Conservation (phyloP, 2,329 filamentous ascomycete genomes). For the Aureobasidium sp. region DNA sequence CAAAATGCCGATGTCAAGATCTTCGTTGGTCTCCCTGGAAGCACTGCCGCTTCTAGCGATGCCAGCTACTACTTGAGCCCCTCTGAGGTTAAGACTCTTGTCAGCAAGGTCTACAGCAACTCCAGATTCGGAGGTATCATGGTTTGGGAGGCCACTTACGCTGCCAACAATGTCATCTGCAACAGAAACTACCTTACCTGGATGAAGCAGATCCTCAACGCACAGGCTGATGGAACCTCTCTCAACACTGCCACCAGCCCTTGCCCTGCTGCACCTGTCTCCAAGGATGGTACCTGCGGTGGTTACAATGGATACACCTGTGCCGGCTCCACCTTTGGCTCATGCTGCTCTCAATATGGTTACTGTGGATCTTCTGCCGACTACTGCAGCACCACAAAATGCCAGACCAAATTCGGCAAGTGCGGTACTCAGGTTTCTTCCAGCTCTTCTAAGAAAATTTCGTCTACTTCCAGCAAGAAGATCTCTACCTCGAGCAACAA, state of each 20-base stretch:
- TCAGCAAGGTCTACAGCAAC: slow-evolving; percentile 37
- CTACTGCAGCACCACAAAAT: slow-evolving; percentile 15
- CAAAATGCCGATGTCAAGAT: slow-evolving; percentile 43
- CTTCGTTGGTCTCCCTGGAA: slow-evolving; percentile 44
- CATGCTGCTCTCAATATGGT: slow-evolving; percentile 18
- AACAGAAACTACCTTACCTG: slow-evolving; percentile 40
- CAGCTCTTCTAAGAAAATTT: slow-evolving; percentile 3
- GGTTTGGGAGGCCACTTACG: slow-evolving; percentile 51
- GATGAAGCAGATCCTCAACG: slow-evolving; percentile 41
- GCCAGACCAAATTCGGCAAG: slow-evolving; percentile 1
- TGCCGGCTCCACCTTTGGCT: slow-evolving; percentile 18
- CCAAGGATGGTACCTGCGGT: slow-evolving; percentile 19
- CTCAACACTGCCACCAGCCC: slow-evolving; percentile 18
- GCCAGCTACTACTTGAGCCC: slow-evolving; percentile 42
- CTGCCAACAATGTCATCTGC: slow-evolving; percentile 40
- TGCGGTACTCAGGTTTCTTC: slow-evolving; percentile 1
- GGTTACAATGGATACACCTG: slow-evolving; percentile 19
- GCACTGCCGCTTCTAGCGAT: slow-evolving; percentile 24
- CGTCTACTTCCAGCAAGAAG: neutral
- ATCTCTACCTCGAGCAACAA: neutral
- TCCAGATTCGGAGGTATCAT: slow-evolving; percentile 51
- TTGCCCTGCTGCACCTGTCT: slow-evolving; percentile 17
- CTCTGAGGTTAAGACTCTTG: slow-evolving; percentile 38
- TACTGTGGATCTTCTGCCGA: slow-evolving; percentile 9
- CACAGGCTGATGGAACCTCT: slow-evolving; percentile 19